Evolutionary conservation across 2,329 filamentous ascomycete species (phyloP), one percentile per base, ranked within the genome.

Genomic region (Aspergillus pseudoterreus): DNA sequence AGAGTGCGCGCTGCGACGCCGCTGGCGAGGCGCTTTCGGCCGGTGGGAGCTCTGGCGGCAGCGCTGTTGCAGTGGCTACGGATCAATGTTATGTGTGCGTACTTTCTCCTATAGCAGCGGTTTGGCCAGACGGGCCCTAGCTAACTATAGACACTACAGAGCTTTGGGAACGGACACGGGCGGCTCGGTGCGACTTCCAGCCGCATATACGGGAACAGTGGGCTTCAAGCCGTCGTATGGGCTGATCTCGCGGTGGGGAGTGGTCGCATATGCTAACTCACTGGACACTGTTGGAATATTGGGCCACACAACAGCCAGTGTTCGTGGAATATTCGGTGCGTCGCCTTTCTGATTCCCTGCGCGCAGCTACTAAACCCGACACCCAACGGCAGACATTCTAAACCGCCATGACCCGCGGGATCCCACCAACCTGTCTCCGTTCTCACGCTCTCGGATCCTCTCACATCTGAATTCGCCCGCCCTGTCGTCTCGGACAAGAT

Each of bases 151-250:
- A 30, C n/a, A 27, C 53, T 54, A 49, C 53, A 80, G 79, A 35
- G 91, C 91, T 6, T 74, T 99, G 24, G 94, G 94, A 15, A 97
- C 94, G 17, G 94, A 99, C 67, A 99, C 92, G 0, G 92, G 92
- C 57, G 92, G 92, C 12, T 95, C 89, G 1, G 87, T 96, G 45
- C 81, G 92, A 52, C 78, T 96, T 45, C 92, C 92, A 0, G 92
- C 92, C 12, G 89, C 92, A 1, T 96, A 95, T 67, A 91, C 87
- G 8, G 88, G 88, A 3, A 80, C 86, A 0, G 80, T 92, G 14
- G 92, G 92, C 0, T 95, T 92, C 72, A 96, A 96, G 71, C 92
- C 92, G 1, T 94, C 88, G 24, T 96, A 96, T 66, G 92, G 92
- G 14, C 81, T 92, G 73, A 71, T 96, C 27, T 95, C 90, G 42